phyloP scores from a whole-genome alignment of 169 alveolate genomes.

The Plasmodium vivax region DNA sequence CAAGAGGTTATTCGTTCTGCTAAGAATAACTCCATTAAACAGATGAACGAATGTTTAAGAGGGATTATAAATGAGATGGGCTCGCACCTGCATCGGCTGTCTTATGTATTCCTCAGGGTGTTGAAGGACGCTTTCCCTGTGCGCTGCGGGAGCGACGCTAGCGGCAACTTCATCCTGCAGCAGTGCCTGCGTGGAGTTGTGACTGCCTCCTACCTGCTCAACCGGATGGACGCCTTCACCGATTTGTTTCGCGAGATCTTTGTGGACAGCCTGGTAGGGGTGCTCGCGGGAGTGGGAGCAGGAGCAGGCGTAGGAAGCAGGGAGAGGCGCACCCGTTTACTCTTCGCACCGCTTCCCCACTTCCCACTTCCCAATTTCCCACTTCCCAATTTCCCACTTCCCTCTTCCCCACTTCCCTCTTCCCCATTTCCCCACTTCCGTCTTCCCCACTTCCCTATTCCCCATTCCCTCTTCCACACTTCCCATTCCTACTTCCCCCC shows the following conservation, averaged over 20 bases:
- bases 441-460: too few relatives aligned
- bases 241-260: slow-evolving; percentile 37
- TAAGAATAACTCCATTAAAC: slow-evolving; percentile 26
- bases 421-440: too few relatives aligned
- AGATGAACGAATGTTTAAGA: slow-evolving; percentile 23
- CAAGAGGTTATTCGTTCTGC: not conserved
- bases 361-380: too few relatives aligned
- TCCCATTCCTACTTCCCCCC: not conserved
- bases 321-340: not conserved
- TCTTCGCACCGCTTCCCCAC: not conserved
- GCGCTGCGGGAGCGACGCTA: not conserved
- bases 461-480: not conserved
- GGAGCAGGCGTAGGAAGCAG: not conserved
- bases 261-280: slow-evolving; percentile 25
- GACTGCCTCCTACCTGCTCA: slow-evolving; percentile 36
- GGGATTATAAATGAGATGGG: not conserved
- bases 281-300: not conserved
- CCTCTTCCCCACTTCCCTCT: not conserved
- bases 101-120: slow-evolving; percentile 22
- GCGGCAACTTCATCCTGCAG: slow-evolving; percentile 16
- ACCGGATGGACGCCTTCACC: slow-evolving; percentile 28
- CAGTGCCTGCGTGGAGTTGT: slow-evolving; percentile 19
- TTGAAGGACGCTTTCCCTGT: not conserved
- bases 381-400: too few relatives aligned
- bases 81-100: not conserved